Percentiles rank a stretch among this genome's conserved stretches.
Evolutionary conservation across 768 basidiomycete species (phyloP).

Genomic region (Tulasnella sp.): DNA sequence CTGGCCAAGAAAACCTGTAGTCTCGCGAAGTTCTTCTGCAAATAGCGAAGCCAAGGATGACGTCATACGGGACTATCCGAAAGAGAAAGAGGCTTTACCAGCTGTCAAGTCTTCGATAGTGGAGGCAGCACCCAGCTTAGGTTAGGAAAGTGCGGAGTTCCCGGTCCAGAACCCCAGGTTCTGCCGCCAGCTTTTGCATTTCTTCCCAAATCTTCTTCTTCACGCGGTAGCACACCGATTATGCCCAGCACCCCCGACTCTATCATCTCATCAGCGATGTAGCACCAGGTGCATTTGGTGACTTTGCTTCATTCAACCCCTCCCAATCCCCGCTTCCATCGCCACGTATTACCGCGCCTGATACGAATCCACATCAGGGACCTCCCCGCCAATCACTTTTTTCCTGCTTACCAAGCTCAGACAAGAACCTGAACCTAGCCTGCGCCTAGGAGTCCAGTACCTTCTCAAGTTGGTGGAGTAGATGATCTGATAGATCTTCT

Average conservation of each 20-base stretch:
- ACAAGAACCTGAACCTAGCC: constrained; percentile 10
- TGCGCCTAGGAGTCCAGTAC: not conserved
- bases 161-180: not conserved
- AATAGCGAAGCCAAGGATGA: not conserved
- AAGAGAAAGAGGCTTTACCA: not conserved
- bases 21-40: not conserved
- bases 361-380: constrained; percentile 1
- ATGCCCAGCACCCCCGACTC: constrained; percentile 15
- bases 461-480: too few relatives aligned
- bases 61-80: constrained; percentile 1
- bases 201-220: not conserved
- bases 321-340: constrained; percentile 1
- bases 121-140: not conserved
- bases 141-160: not conserved
- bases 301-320: constrained; percentile 42
- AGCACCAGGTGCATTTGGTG: constrained; percentile 25
- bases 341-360: constrained; percentile 13
- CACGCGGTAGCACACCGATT: too few relatives aligned
- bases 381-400: not conserved
- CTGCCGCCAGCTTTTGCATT: constrained; percentile 1
- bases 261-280: too few relatives aligned
- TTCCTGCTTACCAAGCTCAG: constrained; percentile 1
- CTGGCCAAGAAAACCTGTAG: not conserved
- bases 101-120: not conserved
- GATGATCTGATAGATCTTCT: too few relatives aligned